Conservation (phyloP, 805 yeast species). For the Barnettozyma populi region DNA sequence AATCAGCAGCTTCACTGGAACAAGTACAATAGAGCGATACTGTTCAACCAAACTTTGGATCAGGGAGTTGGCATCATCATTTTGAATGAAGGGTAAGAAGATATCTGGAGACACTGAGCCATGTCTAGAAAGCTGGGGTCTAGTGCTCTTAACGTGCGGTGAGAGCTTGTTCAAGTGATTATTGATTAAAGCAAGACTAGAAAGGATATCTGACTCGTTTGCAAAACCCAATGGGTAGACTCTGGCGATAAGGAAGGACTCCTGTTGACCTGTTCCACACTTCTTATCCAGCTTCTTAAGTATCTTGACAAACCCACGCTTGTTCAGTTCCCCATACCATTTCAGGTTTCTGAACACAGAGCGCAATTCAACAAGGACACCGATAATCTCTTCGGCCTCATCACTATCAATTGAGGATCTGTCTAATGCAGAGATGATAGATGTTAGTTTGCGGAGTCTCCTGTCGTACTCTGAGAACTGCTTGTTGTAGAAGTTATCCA, state of each 20-base stretch:
- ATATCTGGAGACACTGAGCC: constrained; percentile 19
- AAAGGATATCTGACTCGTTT: constrained; percentile 54
- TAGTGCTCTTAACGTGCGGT: constrained; percentile 28
- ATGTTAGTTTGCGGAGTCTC: constrained; percentile 47
- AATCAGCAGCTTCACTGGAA: constrained; percentile 51
- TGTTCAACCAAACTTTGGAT: constrained; percentile 37
- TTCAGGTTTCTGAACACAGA: constrained; percentile 74
- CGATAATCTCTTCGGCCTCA: constrained; percentile 52
- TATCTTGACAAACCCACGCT: constrained; percentile 83
- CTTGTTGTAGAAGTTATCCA: constrained; percentile 70
- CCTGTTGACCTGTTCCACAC: constrained; percentile 53
- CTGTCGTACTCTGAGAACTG: constrained; percentile 72
- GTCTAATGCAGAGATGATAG: constrained; percentile 21
- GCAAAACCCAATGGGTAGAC: constrained; percentile 75
- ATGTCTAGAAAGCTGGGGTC: background rate
- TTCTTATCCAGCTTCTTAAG: constrained; percentile 89
- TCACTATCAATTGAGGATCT: constrained; percentile 37
- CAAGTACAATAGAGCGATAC: constrained; percentile 40
- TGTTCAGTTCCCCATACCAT: constrained; percentile 92
- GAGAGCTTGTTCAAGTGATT: constrained; percentile 47
- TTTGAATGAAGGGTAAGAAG: constrained; percentile 26
- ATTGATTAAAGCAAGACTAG: constrained; percentile 48
- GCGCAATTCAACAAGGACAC: constrained; percentile 70
- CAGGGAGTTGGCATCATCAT: constrained; percentile 42
- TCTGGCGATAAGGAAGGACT: constrained; percentile 56